Evolutionary conservation across 345 rosid genomes (phyloP), one percentile per base, ranked within the genome.

Genomic region (Syzygium aromaticum): DNA sequence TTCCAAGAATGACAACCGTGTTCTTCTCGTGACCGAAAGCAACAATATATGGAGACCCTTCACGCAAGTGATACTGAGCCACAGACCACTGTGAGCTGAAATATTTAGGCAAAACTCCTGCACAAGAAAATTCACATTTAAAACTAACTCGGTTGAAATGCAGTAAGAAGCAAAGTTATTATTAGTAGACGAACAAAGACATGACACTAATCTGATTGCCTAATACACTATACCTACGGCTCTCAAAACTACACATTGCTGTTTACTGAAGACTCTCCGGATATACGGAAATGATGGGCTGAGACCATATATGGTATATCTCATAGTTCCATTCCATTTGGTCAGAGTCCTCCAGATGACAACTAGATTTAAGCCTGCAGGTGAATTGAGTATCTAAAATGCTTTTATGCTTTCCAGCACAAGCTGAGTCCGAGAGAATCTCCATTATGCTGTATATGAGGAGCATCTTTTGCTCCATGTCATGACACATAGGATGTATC

Each of bases 51-150:
- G 93, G 95, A 84, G 94, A 95, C 83, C 98, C 99, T 91, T 97
- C 99, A 28, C 92, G 93, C 89, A 97, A 92, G 83, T 94, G 95
- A 90, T 95, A 97, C 91, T 96, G 96, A 84, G 98, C 99, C 88
- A 97, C 97, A 15, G 99, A 97, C 99, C 99, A 97, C 88, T 97
- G 97, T 2, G 99, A 97, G 92, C 98, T 96, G 89, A 97, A 97
- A 94, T 97, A 97, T 93, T 94, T 97, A 2, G 98, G 99, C 87
- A 98, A 89, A 59, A 98, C 99, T 54, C 99, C 99, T 98, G 93
- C 86, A 86, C 78, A 40, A 38, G 57, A 51, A 54, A 86, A 86
- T 5, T 17, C 7, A 89, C 8, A 54, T 77, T 77, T 46, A 85
- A 52, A 33, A 57, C 83, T 46, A 51, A 54, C 11, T 73, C 33